phyloP scores from a whole-genome alignment of 2,329 filamentous ascomycete species.

The Drechslera avenae region DNA sequence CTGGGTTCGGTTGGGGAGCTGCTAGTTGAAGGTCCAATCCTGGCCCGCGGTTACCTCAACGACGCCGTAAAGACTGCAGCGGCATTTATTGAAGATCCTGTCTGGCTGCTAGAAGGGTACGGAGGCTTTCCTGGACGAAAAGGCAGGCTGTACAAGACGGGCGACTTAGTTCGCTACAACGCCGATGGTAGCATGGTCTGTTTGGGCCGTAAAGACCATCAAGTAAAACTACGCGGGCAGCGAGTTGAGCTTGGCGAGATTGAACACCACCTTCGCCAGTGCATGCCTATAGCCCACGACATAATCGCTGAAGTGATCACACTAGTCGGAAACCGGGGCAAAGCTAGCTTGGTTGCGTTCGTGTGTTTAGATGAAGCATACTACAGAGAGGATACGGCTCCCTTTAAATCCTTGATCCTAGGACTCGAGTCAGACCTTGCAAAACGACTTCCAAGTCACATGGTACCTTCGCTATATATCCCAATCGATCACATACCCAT shows the following conservation, averaged over 20 bases:
- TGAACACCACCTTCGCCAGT: not conserved
- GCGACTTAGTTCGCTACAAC: slow-evolving; percentile 24
- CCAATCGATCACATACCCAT: slow-evolving; percentile 51
- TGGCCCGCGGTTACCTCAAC: not conserved
- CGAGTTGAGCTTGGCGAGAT: slow-evolving; percentile 34
- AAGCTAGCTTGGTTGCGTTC: not conserved
- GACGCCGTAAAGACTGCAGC: not conserved
- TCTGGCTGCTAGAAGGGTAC: no score
- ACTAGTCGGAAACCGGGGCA: no score
- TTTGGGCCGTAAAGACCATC: slow-evolving; percentile 25
- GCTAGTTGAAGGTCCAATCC: not conserved
- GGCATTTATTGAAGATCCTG: not conserved
- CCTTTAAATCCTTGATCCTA: not conserved
- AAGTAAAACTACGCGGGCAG: slow-evolving; percentile 32
- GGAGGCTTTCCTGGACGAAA: no score
- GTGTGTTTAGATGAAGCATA: not conserved
- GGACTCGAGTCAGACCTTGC: not conserved
- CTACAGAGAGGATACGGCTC: not conserved
- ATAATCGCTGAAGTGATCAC: not conserved
- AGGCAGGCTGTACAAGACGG: slow-evolving; percentile 25
- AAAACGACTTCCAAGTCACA: slow-evolving; percentile 35
- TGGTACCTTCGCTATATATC: slow-evolving; percentile 53
- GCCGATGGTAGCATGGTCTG: slow-evolving; percentile 21
- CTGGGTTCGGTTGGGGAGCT: not conserved
- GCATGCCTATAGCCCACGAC: not conserved